Conservation (phyloP, 1,284 basidiomycete genomes). For the Pyrrhoderma lamaoense region DNA sequence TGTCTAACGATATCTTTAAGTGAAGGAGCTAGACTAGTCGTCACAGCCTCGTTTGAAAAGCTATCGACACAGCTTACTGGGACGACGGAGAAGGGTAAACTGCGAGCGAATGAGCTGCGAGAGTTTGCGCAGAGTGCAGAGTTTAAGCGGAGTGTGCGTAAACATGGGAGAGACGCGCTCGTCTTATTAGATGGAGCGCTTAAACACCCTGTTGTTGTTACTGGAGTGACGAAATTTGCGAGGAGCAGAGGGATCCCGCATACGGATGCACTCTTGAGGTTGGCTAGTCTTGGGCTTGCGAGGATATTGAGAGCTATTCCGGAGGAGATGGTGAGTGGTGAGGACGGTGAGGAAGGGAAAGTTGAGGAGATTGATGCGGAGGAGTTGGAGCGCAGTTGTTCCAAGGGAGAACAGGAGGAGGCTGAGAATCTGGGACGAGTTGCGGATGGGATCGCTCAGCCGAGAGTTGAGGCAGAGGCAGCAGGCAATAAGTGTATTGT, state of each 20-base stretch:
- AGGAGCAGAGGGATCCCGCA: slow-evolving; percentile 20
- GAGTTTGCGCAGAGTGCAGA: slow-evolving; percentile 10
- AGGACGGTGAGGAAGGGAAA: slow-evolving; percentile 1
- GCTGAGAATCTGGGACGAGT: slow-evolving; percentile 17
- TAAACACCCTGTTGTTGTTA: slow-evolving; percentile 22
- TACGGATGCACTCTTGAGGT: slow-evolving; percentile 20
- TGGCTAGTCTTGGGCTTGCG: slow-evolving; percentile 19
- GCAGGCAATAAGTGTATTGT: background rate
- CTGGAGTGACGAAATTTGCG: slow-evolving; percentile 21
- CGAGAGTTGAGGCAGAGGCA: slow-evolving; percentile 11
- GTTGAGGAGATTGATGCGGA: slow-evolving; percentile 22
- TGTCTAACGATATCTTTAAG: too few species aligned
- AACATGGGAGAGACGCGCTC: slow-evolving; percentile 20
- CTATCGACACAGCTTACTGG: slow-evolving; percentile 1
- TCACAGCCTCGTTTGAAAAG: slow-evolving; percentile 21
- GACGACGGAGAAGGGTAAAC: slow-evolving; percentile 1
- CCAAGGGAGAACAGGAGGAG: slow-evolving; percentile 15
- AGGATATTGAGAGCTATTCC: slow-evolving; percentile 20
- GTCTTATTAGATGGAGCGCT: slow-evolving; percentile 21
- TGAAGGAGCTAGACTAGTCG: slow-evolving; percentile 21
- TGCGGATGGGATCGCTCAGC: slow-evolving; percentile 8
- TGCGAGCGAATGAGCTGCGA: background rate
- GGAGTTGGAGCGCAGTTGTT: slow-evolving; percentile 19
- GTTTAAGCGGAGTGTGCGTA: slow-evolving; percentile 14
- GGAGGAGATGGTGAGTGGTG: slow-evolving; percentile 12